phyloP scores from a whole-genome alignment of 202 grass and related monocot species.

The Brachypodium distachyon region DNA sequence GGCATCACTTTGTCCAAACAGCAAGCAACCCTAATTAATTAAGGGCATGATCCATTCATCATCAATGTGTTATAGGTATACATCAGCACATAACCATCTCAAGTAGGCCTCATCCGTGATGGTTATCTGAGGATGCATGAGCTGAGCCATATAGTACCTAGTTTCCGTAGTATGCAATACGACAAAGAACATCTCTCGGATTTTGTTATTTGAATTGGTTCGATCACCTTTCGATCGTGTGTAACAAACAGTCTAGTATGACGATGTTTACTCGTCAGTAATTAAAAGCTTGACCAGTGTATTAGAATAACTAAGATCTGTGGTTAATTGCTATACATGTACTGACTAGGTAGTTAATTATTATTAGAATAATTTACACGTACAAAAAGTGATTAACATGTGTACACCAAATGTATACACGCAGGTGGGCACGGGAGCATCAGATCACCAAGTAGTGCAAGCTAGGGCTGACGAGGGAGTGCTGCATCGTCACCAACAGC shows the following conservation, averaged over 20 bases:
- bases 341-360: not conserved
- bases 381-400: not conserved
- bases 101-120: too few species aligned
- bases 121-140: too few species aligned
- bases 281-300: not conserved
- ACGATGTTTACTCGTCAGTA: not conserved
- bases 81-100: not conserved
- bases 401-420: not conserved
- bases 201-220: not conserved
- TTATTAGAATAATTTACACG: not conserved
- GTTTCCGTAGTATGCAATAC: too few species aligned
- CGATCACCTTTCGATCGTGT: conserved; percentile 1
- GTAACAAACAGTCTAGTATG: conserved; percentile 3
- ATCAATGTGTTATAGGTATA: not conserved
- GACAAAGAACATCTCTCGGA: not conserved
- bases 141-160: too few species aligned
- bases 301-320: not conserved
- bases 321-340: not conserved
- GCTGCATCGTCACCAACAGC: conserved; percentile 15
- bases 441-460: conserved; percentile 7
- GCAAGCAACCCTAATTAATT: conserved; percentile 7
- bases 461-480: conserved; percentile 18
- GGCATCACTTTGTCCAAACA: not conserved
- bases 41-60: not conserved
- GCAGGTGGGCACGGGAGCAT: conserved; percentile 35